These are phyloP conservation scores for Trichoderma koningiopsis DNA, from an alignment of 2,329 filamentous ascomycete species.

Conservation along the genomic window DNA sequence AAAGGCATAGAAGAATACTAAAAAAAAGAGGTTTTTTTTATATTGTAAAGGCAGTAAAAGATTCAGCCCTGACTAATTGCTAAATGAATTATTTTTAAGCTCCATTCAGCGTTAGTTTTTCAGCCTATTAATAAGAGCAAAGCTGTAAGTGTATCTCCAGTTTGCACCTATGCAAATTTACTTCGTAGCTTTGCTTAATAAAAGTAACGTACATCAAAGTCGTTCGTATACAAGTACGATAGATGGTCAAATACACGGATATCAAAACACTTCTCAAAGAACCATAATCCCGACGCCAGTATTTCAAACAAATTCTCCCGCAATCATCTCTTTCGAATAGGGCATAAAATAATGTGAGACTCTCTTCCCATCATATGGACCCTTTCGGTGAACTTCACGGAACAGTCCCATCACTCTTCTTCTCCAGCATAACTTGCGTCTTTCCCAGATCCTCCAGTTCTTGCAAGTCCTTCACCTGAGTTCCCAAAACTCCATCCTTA, in stretches of 20 bases:
- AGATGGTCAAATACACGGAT: neutral
- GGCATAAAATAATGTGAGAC: neutral
- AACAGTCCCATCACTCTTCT: neutral
- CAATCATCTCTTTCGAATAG: neutral
- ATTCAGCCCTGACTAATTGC: too few species aligned
- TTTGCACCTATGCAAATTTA: too few species aligned
- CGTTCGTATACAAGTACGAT: neutral
- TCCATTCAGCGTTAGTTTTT: too few species aligned
- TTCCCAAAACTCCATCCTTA: neutral
- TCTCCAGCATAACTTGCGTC: neutral
- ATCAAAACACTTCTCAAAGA: neutral
- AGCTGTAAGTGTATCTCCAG: too few species aligned
- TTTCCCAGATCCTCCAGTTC: neutral
- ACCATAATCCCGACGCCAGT: neutral
- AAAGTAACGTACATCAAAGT: neutral
- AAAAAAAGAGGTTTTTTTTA: too few species aligned
- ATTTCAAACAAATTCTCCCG: neutral
- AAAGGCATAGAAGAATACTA: too few species aligned
- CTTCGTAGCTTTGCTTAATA: too few species aligned
- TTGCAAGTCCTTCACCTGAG: neutral
- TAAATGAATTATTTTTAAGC: too few species aligned
- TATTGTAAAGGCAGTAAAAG: too few species aligned
- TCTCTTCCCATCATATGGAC: neutral
- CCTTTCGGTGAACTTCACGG: neutral
- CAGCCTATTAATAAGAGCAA: too few species aligned